Conservation (phyloP, 345 rosid genomes). For the Rhodomyrtus tomentosa region DNA sequence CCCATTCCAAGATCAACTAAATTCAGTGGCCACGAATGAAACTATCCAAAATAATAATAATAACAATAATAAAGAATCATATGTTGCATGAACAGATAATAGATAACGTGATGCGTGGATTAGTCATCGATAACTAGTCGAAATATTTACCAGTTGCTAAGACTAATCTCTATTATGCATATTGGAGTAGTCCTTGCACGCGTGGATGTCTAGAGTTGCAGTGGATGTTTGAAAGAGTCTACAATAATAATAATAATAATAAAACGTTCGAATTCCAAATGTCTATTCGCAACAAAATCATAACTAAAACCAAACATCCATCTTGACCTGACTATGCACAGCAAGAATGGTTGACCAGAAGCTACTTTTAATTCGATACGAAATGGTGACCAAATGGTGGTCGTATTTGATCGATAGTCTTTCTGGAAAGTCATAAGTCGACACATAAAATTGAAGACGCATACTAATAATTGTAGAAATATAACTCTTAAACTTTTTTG, state of each 20-base stretch:
- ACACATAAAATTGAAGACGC: background rate
- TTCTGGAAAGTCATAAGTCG: background rate
- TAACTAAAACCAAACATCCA: background rate
- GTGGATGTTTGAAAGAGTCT: background rate
- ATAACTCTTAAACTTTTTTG: background rate
- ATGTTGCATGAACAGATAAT: no score
- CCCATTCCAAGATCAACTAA: background rate
- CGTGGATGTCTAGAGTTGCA: background rate
- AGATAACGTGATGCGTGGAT: rapidly evolving
- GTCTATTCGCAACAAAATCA: background rate
- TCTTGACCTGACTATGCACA: background rate
- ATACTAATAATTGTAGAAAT: background rate
- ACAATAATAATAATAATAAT: background rate
- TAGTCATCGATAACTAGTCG: background rate
- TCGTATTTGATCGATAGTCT: background rate
- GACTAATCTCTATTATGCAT: background rate
- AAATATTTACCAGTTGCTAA: no score
- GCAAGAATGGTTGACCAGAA: background rate
- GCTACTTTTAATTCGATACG: background rate
- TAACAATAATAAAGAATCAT: background rate
- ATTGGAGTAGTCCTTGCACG: background rate
- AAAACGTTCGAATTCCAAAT: background rate
- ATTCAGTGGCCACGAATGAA: background rate
- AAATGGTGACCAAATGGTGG: background rate
- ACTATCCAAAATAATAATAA: background rate